A percentile compares a stretch with the other conserved stretches of the same genome.
These are phyloP conservation scores for Mycosphaerella arachidis DNA, from an alignment of 2,329 filamentous ascomycete species.

Conservation along the genomic window DNA sequence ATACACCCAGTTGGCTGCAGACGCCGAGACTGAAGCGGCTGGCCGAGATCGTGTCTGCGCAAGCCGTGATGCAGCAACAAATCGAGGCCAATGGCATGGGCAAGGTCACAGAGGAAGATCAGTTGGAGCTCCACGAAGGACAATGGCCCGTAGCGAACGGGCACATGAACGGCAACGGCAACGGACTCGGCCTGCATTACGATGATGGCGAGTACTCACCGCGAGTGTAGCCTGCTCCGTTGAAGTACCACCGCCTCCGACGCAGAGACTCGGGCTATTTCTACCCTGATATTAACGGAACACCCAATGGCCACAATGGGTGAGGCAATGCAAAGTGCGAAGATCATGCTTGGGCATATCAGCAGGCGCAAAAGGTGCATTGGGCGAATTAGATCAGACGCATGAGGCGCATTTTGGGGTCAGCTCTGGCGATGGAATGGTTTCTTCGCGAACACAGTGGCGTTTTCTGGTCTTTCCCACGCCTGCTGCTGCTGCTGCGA, in stretches of 20 bases:
- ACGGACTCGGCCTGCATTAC: slow-evolving; percentile 7
- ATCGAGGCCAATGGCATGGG: slow-evolving; percentile 30
- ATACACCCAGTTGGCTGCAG: slow-evolving; percentile 97
- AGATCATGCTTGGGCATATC: neutral
- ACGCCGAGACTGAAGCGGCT: slow-evolving; percentile 90
- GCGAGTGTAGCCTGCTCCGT: slow-evolving; percentile 6
- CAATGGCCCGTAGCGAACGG: slow-evolving; percentile 21
- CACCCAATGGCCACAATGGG: neutral
- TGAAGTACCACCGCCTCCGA: neutral
- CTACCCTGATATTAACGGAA: neutral
- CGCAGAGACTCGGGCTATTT: neutral
- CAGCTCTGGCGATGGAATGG: neutral
- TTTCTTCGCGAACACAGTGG: neutral
- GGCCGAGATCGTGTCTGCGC: slow-evolving; percentile 95
- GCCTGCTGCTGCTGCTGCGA: neutral
- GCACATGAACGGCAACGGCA: neutral
- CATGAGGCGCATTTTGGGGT: neutral
- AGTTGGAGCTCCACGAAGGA: slow-evolving; percentile 18
- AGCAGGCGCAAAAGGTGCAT: neutral
- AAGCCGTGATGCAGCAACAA: slow-evolving; percentile 77
- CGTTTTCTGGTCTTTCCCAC: neutral
- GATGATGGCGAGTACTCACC: slow-evolving; percentile 10
- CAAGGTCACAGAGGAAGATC: slow-evolving; percentile 25
- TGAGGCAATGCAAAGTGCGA: neutral
- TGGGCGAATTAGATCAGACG: neutral